Evolutionary conservation across 148 eudicot genomes (phyloP), one percentile per base, ranked within the genome.

Genomic region (Drosera capensis): DNA sequence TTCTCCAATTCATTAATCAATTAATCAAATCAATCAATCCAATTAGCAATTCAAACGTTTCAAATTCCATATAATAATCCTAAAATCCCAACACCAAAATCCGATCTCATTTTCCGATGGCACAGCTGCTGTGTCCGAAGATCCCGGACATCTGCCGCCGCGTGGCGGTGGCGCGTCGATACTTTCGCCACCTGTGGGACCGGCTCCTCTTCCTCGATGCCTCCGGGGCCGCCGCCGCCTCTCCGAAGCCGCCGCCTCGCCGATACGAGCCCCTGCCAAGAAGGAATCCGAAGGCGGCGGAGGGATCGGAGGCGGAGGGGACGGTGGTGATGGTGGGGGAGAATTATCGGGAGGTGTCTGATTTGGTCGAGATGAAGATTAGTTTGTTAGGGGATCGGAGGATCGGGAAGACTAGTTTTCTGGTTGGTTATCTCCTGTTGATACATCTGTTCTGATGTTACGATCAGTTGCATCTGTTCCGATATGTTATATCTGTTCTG

Each of bases 321-420:
- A 28, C 17, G 15, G 39, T 44, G 50, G 49, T 20, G 40, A 7
- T 42, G 23, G 17, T 8, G 2, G 38, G 43, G 17, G 9, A n/a
- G n/a, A n/a, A n/a, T n/a, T n/a, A n/a, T n/a, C n/a, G 12, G 11
- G 42, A 8, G 8, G 73, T 68, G 13, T 4, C 38, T 3, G 73
- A 72, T 43, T 60, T 72, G 64, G 73, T 72, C 31, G 44, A 74
- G 29, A 46, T 79, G 68, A 79, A 79, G 71, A 79, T 79, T 44
- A 64, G 77, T 45, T 40, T 72, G 25, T 36, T 79, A 60, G 88
- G 88, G 46, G 88, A 79, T 76, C 58, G 62, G 42, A 64, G 72
- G 14, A 75, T 67, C 48, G 88, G 88, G n/a, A 79, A 72, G 51
- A 68, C 73, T 23, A 68, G 73, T 41, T 72, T 72, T 40, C 42